These are phyloP conservation scores for Neurospora sp. DNA, from an alignment of 495 filamentous ascomycete genomes.

Conservation along the genomic window DNA sequence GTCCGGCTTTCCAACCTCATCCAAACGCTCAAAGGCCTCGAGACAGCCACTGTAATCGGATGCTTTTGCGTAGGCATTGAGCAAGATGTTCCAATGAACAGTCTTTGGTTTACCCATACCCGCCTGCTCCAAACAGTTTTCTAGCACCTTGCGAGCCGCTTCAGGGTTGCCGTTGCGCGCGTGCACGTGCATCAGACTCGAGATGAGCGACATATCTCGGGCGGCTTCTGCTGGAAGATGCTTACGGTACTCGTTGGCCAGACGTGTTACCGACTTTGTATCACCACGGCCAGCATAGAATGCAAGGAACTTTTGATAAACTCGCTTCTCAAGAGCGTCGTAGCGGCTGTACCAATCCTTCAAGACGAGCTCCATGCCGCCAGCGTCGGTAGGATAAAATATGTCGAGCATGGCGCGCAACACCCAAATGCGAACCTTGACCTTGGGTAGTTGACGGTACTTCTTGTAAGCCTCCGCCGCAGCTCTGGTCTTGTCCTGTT, in stretches of 20 bases:
- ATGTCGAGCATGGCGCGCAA: slow-evolving; percentile 17
- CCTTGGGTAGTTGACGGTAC: slow-evolving; percentile 25
- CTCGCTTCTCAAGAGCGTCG: slow-evolving; percentile 24
- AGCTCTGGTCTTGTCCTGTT: slow-evolving; percentile 10
- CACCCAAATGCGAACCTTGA: slow-evolving; percentile 1
- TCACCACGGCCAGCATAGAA: slow-evolving; percentile 48
- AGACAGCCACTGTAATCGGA: slow-evolving; percentile 56
- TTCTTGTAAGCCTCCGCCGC: slow-evolving; percentile 22
- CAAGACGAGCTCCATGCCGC: slow-evolving; percentile 41
- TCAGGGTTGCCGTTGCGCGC: slow-evolving; percentile 51
- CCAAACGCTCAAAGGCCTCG: slow-evolving; percentile 46
- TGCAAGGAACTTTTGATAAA: slow-evolving; percentile 39
- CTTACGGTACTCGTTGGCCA: slow-evolving; percentile 44
- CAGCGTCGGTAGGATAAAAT: slow-evolving; percentile 26
- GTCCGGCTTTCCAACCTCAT: slow-evolving; percentile 39
- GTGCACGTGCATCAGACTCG: slow-evolving; percentile 53
- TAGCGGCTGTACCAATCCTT: slow-evolving; percentile 42
- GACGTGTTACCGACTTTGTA: slow-evolving; percentile 34
- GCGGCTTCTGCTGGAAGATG: slow-evolving; percentile 26
- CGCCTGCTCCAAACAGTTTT: slow-evolving; percentile 43
- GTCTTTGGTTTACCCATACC: slow-evolving; percentile 40
- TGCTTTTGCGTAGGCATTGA: slow-evolving; percentile 58
- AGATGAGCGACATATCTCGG: slow-evolving; percentile 20
- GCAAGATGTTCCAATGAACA: slow-evolving; percentile 62
- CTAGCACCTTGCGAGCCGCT: slow-evolving; percentile 48